Evolutionary conservation across 768 basidiomycete genomes (phyloP), one percentile per base, ranked within the genome.

Genomic region (Terana coerulea): DNA sequence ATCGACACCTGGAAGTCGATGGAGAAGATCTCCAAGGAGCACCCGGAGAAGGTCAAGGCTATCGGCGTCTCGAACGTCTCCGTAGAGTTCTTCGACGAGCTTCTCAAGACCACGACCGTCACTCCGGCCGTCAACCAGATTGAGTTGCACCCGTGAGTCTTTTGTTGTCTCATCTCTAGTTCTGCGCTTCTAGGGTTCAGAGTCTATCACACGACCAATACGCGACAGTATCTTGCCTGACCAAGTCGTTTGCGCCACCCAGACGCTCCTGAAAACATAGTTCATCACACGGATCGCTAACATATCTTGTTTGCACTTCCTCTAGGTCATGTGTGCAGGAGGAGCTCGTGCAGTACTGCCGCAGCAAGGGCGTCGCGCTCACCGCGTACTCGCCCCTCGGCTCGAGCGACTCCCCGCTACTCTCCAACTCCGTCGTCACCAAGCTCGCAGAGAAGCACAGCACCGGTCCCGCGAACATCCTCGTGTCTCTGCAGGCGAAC

Each of bases 41-140:
- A 84, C 63, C 80, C 82, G 17, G 78, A 85, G 31, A 90, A 91
- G 67, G 71, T 89, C 61, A 84, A 77, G 59, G 86, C 88, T 1
- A 92, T 94, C 59, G 91, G 91, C 54, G 82, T 88, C 41, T 83
- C 83, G 47, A 92, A 91, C 75, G 81, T 85, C 64, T 84, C 80
- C 7, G 72, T 84, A 40, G 67, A 78, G 34, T 86, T 74, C 67
- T 67, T 92, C 34, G 74, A 84, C 53, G 71, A 79, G 35, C 73
- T 91, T 19, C 70, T 88, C 35, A 75, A 74, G 55, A 72, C 75
- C 33, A 74, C 79, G 47, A 67, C 63, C 31, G 72, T 85, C 35
- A 68, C 84, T 30, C 89, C 88, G 14, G 88, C 86, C 0, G 83
- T 83, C 25, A 91, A 91, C 71, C 91, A 93, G 70, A 77, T 92